Evolutionary conservation across 2,329 filamentous ascomycete species (phyloP).

Genomic region (Colletotrichum magnum): DNA sequence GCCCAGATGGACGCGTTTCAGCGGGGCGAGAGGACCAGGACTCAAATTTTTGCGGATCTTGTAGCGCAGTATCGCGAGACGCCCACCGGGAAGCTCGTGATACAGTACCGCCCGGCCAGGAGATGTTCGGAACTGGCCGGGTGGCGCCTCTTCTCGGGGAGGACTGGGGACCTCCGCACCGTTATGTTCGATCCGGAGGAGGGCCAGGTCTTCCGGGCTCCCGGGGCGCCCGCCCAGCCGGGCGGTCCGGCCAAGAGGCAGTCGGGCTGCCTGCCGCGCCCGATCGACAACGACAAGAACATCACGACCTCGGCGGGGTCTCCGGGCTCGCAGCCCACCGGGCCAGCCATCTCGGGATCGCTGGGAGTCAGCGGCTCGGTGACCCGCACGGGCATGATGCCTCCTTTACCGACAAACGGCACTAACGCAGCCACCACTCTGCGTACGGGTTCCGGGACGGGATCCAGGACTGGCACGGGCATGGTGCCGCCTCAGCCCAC

Average conservation of each 20-base stretch:
- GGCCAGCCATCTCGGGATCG: background rate
- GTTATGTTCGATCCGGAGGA: background rate
- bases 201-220: background rate
- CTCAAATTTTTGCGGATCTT: too few relatives aligned
- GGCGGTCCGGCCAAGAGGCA: background rate
- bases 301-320: background rate
- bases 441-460: background rate
- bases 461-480: background rate
- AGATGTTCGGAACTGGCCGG: background rate
- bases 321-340: background rate
- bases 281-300: background rate
- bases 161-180: too few relatives aligned
- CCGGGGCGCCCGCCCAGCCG: background rate
- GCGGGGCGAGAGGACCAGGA: too few relatives aligned
- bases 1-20: too few relatives aligned
- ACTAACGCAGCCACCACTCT: background rate
- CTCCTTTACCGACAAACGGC: background rate
- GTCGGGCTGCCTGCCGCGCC: background rate
- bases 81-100: conserved; percentile 2
- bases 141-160: background rate
- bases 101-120: conserved; percentile 18
- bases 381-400: background rate
- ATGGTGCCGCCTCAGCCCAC: background rate
- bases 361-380: background rate
- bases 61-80: background rate